Conservation (phyloP, 106 monocot genomes). For the Platanthera zijinensis region DNA sequence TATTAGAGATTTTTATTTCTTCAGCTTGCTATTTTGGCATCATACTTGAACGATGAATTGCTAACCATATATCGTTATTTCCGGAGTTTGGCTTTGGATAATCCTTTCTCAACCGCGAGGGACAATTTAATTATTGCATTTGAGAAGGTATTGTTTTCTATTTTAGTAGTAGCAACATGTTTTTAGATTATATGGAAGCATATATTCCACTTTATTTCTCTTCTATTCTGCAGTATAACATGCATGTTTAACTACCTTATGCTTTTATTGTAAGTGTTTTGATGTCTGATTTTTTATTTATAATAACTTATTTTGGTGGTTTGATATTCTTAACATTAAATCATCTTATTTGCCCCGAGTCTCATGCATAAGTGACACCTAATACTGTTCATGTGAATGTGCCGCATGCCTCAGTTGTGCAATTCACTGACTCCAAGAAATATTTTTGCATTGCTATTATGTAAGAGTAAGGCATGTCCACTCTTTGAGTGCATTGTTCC, state of each 20-base stretch:
- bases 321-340: neutral
- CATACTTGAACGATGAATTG: conserved; percentile 72
- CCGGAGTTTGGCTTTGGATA: conserved; percentile 85
- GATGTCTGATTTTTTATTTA: neutral
- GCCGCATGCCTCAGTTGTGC: neutral
- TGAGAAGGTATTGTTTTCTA: conserved; percentile 63
- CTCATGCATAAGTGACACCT: neutral
- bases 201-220: neutral
- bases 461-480: neutral
- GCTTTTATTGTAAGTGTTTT: neutral
- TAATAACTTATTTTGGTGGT: neutral
- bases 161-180: neutral
- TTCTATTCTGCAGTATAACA: neutral
- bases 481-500: neutral
- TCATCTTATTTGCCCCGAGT: neutral
- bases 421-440: no score
- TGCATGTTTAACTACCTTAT: neutral
- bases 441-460: neutral
- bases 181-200: neutral
- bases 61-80: conserved; percentile 75
- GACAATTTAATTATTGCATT: conserved; percentile 95
- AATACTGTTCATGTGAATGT: neutral
- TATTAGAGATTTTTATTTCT: neutral
- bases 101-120: conserved; percentile 80
- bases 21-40: conserved; percentile 93